Base-by-base conservation (phyloP, 345 rosid genomes). In the Pistacia atlantica region DNA sequence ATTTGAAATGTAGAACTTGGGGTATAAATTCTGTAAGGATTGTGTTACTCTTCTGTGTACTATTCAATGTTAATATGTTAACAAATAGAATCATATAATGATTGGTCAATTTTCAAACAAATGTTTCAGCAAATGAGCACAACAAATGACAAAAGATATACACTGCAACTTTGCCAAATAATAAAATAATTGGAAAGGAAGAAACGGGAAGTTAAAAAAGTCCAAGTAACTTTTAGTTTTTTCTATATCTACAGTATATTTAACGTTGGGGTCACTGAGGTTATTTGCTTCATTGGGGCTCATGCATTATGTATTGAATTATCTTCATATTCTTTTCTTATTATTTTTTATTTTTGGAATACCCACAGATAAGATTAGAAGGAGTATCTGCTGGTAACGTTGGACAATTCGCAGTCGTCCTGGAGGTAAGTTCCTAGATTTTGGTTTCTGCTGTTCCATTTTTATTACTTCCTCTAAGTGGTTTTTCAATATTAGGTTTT, bases 361-460 rank as follows among this genome's bases (percentile, higher is more conserved):
- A 61, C 10, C 68, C 28, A 52, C 84, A 95, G 98, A 87, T 85
- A 63, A 91, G 97, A 83, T 86, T 95, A 12, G 96, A 93, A 83
- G 90, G 94, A 65, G 18, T 74, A 78, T 84, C 95, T 70, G 83
- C 84, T 46, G 86, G 49, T 56, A 87, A 85, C 81, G 86, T 85
- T 5, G 88, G 92, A 61, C 90, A 86, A 48, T 87, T 95, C 20
- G 94, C 97, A 5, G 90, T 89, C 63, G 92, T 95, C 72, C 74
- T 95, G 83, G 98, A 91, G 93, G 99, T 91, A 52, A 74, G 71
- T 52, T 56, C 61, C 63, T 54, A 63, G 69, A 72, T 38, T 35
- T 54, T 46, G 28, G 25, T 80, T 58, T 33, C 61, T 74, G 60
- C 57, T 14, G 11, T 54, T 18, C 33, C 75, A 46, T 58, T 52